Conservation (phyloP, 1,139 yeast species). For the Eremothecium coryli region DNA sequence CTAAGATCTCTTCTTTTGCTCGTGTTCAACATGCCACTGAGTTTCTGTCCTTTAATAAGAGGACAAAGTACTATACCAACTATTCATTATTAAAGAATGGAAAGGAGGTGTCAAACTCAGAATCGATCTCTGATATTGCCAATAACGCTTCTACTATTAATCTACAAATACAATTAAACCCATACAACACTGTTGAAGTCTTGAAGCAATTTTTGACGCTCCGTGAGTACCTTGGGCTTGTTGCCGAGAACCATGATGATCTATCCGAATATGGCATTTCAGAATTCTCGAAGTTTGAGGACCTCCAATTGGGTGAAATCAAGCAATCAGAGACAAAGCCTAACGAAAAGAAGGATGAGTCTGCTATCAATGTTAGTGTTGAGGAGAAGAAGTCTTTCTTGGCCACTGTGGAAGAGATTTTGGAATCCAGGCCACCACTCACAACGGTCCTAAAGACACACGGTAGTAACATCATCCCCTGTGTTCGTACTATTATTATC, state of each 20-base stretch:
- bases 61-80: slow-evolving; percentile 25
- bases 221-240: slow-evolving; percentile 30
- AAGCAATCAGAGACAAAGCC: slow-evolving; percentile 13
- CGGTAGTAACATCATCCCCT: slow-evolving; percentile 28
- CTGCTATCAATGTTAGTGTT: slow-evolving; percentile 23
- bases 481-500: slow-evolving; percentile 44
- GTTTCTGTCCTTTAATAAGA: slow-evolving; percentile 20
- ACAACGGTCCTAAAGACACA: slow-evolving; percentile 22
- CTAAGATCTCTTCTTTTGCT: neutral
- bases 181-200: slow-evolving; percentile 26
- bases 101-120: slow-evolving; percentile 16
- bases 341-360: slow-evolving; percentile 10
- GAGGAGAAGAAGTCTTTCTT: slow-evolving; percentile 28
- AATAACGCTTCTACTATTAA: slow-evolving; percentile 15
- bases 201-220: slow-evolving; percentile 26
- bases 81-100: slow-evolving; percentile 18
- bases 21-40: slow-evolving; percentile 15
- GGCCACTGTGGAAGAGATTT: slow-evolving; percentile 23
- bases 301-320: slow-evolving; percentile 15
- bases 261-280: slow-evolving; percentile 28
- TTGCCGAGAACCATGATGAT: slow-evolving; percentile 26
- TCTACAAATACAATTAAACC: slow-evolving; percentile 20
- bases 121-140: slow-evolving; percentile 17
- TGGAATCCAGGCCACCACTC: slow-evolving; percentile 16
- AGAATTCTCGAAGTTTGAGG: slow-evolving; percentile 25